phyloP scores from a whole-genome alignment of 1,284 basidiomycete genomes.

The Earliella scabrosa region DNA sequence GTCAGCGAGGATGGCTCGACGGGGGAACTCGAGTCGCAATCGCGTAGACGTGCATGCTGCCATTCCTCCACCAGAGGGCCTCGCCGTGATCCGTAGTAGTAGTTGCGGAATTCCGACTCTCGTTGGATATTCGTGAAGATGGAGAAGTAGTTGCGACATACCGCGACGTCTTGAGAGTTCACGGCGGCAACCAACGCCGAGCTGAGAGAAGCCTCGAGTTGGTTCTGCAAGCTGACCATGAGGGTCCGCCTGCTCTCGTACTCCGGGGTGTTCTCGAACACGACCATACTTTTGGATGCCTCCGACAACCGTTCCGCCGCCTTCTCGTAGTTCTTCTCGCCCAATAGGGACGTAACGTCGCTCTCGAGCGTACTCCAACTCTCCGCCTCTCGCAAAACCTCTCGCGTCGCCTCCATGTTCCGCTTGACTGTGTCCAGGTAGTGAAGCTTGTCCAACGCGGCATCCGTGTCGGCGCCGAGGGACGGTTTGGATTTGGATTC shows the following conservation, averaged over 20 bases:
- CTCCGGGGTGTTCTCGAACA: conserved; percentile 89
- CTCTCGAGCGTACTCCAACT: conserved; percentile 93
- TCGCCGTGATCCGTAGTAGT: conserved; percentile 87
- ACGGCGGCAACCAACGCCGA: conserved; percentile 86
- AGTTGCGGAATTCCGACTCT: conserved; percentile 88
- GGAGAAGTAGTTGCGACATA: conserved; percentile 78
- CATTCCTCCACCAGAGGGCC: conserved; percentile 68
- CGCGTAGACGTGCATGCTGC: conserved; percentile 58
- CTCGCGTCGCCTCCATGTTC: conserved; percentile 85
- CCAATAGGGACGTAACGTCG: conserved; percentile 83
- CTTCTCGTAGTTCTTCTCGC: conserved; percentile 79
- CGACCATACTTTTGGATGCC: conserved; percentile 84
- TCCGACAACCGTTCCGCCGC: conserved; percentile 89
- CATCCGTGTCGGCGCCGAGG: conserved; percentile 56
- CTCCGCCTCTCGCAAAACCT: conserved; percentile 89
- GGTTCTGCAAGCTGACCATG: conserved; percentile 90
- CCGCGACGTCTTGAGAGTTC: conserved; percentile 70
- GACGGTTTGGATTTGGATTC: conserved; percentile 53
- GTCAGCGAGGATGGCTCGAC: conserved; percentile 31
- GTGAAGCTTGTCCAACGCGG: conserved; percentile 74
- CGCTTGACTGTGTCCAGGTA: conserved; percentile 83
- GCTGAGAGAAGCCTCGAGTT: conserved; percentile 88
- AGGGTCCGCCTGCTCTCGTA: conserved; percentile 84
- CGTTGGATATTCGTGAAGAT: conserved; percentile 92
- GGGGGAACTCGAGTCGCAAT: conserved; percentile 45